Base-by-base conservation (phyloP, 345 rosid genomes). In the Populus nigra region DNA sequence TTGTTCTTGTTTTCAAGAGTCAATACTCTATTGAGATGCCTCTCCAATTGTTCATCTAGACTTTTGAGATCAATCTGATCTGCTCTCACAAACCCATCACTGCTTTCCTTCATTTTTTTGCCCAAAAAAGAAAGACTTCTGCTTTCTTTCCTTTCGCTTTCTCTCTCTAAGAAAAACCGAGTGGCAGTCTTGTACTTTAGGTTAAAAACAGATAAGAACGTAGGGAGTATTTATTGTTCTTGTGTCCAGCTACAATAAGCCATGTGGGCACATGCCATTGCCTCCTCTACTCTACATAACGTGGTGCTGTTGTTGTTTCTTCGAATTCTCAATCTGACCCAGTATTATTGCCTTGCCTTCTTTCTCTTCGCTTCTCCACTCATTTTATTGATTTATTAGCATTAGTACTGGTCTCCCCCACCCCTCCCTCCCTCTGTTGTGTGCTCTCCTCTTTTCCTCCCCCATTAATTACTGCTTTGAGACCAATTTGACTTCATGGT, bases 41-140 rank as follows among this genome's bases (percentile, higher is more conserved):
- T 86, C 88, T 94, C 97, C 1, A 96, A 89, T 78, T 96, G 99
- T 82, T 96, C 99, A 76, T 96, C 99, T 53, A 96, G 84, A 82
- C 93, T 88, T 83, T 94, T 96, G 53, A 96, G 93, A 87, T 96
- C 99, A 90, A 96, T 94, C 94, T 89, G 92, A 88, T 93, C 98
- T 70, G 99, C 99, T 78, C 99, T 79, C 47, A 96, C 97, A 45
- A 89, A 96, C 76, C 97, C 97, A 73, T 91, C 94, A 36, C 89
- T 79, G 68, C 76, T 81, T 73, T 92, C 99, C 87, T 89, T 92
- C 93, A 91, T 89, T 53, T 45, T 45, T 73, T 39, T 8, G 11
- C 8, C 22, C 1, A 20, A 5, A 22, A 68, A 22, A 12, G 8
- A 27, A 29, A 68, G 45, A 31, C 6, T 23, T 15, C 2, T 29